Evolutionary conservation across 139 green algal genomes (phyloP), one percentile per base, ranked within the genome.

Genomic region (Chlamydomonas sp.): DNA sequence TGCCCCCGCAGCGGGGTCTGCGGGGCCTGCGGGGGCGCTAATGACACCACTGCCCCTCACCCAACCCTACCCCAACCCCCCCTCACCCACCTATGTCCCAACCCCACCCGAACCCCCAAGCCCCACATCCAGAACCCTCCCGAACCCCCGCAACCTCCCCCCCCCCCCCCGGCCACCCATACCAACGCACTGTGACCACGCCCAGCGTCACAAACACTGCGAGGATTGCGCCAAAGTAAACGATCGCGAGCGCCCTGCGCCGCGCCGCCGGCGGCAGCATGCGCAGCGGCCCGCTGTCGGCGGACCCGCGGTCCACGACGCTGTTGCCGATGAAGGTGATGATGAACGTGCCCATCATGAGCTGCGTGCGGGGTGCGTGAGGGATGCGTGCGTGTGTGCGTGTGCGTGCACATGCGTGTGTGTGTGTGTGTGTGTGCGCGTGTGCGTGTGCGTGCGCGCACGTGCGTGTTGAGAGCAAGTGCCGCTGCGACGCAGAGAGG

Each of bases 301-400:
- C 34, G 28, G 60, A 33, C 2, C 71, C 74, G 31, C 48, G 78
- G 20, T 78, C 63, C 29, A 93, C 83, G 64, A 96, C 89, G 39
- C 74, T 79, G 72, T 94, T 93, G 48, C 90, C 90, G 36, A 96
- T 90, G 68, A 95, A 95, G 2, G 88, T 88, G 5, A 96, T 70
- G 35, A 96, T 87, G 77, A 96, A 96, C 2, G 86, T 92, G 29
- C 90, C 90, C 82, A 96, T 94, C 4, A 82, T 80, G 70, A 96
- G 94, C 90, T 96, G 83, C 36, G 48, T 24, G 34, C 1, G 0
- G 3, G 1, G 1, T 29, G 68, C n/a, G n/a, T 30, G 33, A 22
- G 34, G 38, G 34, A 35, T 10, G n/a, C 10, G 31, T 28, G 10
- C 3, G 38, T 43, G n/a, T 39, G 5, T 63, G 43, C 37, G 10